These are phyloP conservation scores for Hamamelis virginiana DNA, from an alignment of 164 flowering plant genomes.

Conservation along the genomic window DNA sequence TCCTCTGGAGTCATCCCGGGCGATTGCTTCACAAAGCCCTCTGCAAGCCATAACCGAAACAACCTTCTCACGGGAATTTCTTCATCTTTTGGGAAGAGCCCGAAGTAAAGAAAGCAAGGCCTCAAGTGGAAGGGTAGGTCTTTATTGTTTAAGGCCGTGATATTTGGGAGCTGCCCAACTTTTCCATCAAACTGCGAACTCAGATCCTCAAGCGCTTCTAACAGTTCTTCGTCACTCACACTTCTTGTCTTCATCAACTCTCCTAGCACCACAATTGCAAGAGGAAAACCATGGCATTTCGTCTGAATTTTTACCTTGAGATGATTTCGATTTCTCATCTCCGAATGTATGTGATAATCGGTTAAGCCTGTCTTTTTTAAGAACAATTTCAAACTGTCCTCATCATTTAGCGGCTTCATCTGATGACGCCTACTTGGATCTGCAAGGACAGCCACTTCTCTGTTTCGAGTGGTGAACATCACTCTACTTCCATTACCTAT, in stretches of 20 bases:
- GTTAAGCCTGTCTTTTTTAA: not conserved
- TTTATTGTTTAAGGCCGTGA: constrained; percentile 25
- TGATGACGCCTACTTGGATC: constrained; percentile 6
- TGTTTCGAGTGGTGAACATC: constrained; percentile 9
- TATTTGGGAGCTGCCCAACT: constrained; percentile 1
- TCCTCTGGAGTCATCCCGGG: constrained; percentile 18
- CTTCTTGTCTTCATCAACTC: constrained; percentile 21
- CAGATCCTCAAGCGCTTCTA: constrained; percentile 12
- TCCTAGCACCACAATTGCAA: constrained; percentile 26
- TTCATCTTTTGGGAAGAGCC: constrained; percentile 28
- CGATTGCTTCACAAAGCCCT: constrained; percentile 19
- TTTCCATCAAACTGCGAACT: constrained; percentile 7
- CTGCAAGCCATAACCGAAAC: constrained; percentile 31
- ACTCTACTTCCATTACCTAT: constrained; percentile 9
- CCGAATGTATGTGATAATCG: too few relatives aligned
- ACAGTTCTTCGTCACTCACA: constrained; percentile 15
- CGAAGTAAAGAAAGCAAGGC: constrained; percentile 28
- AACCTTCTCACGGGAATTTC: constrained; percentile 23
- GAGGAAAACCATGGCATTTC: constrained; percentile 26
- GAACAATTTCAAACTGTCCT: constrained; percentile 13
- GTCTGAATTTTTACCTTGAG: constrained; percentile 7
- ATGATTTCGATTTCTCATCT: constrained; percentile 6
- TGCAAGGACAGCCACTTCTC: not conserved
- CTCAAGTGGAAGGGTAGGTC: constrained; percentile 30
- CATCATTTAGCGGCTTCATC: not conserved